These are phyloP conservation scores for Ustilago tritici DNA, from an alignment of 1,284 basidiomycete species.

Conservation along the genomic window DNA sequence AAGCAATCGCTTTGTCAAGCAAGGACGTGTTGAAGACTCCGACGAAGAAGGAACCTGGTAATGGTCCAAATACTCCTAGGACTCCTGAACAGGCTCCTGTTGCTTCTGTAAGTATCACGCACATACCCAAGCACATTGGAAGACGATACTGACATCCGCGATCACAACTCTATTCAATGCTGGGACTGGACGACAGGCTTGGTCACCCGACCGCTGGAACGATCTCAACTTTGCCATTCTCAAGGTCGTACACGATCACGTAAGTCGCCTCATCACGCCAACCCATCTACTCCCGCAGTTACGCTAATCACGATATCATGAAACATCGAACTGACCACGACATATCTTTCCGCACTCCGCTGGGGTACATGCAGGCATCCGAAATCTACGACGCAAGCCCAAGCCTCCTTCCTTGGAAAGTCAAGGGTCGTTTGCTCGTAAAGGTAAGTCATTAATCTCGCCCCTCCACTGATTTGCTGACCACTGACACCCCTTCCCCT, in stretches of 20 bases:
- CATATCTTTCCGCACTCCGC: not conserved
- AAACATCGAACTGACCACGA: not conserved
- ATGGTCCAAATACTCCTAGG: constrained; percentile 4
- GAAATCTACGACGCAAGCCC: constrained; percentile 45
- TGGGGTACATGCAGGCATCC: constrained; percentile 4
- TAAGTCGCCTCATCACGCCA: constrained; percentile 9
- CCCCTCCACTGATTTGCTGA: not conserved
- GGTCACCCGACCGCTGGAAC: constrained; percentile 23
- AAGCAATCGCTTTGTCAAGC: constrained; percentile 1
- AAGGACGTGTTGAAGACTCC: constrained; percentile 29
- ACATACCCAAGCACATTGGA: not conserved
- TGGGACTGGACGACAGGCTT: constrained; percentile 11
- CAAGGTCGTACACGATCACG: constrained; percentile 36
- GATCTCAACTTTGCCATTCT: constrained; percentile 51
- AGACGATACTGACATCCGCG: not conserved
- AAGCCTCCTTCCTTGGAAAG: constrained; percentile 24
- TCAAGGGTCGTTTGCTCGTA: constrained; percentile 39
- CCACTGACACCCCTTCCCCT: too few species aligned
- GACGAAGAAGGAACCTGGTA: constrained; percentile 16
- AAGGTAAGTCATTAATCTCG: constrained; percentile 23
- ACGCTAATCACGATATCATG: not conserved
- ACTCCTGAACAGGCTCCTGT: constrained; percentile 18
- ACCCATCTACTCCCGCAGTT: not conserved
- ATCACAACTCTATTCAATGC: not conserved
- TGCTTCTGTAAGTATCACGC: constrained; percentile 14